Evolutionary conservation across 2,329 filamentous ascomycete species (phyloP).

Genomic region (Clarireedia monteithiana): DNA sequence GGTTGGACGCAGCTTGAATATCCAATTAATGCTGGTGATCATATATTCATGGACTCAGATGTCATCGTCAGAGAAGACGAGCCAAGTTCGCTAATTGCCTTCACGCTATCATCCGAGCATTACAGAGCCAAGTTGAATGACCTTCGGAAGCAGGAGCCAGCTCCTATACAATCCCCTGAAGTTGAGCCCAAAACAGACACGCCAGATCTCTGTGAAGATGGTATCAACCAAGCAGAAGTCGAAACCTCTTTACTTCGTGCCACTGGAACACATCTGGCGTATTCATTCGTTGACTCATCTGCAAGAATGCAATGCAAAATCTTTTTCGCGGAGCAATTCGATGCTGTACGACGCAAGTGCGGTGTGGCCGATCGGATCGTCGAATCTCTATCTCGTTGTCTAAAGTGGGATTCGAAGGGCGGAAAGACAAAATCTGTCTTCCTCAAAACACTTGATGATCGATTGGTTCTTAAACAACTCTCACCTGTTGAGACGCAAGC

Average conservation of each 20-base stretch:
- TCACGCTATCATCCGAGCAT: slow-evolving; percentile 80
- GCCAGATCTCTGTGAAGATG: slow-evolving; percentile 26
- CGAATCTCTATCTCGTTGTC: slow-evolving; percentile 87
- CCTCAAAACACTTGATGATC: slow-evolving; percentile 90
- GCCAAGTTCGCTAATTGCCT: slow-evolving; percentile 90
- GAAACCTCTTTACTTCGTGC: slow-evolving; percentile 78
- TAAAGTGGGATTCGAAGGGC: slow-evolving; percentile 97
- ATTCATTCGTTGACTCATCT: slow-evolving; percentile 89
- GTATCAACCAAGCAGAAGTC: slow-evolving; percentile 58
- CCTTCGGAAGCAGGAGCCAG: slow-evolving; percentile 48
- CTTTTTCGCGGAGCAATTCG: slow-evolving; percentile 97
- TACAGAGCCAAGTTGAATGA: slow-evolving; percentile 72
- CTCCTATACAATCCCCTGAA: slow-evolving; percentile 28
- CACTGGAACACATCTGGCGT: slow-evolving; percentile 89
- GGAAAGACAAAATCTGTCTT: slow-evolving; percentile 98
- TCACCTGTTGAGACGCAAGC: slow-evolving; percentile 88
- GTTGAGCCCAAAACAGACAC: slow-evolving; percentile 19
- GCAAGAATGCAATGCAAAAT: slow-evolving; percentile 97
- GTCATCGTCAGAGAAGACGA: slow-evolving; percentile 97
- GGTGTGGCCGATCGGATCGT: slow-evolving; percentile 90
- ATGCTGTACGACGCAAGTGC: slow-evolving; percentile 86
- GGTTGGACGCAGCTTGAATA: slow-evolving; percentile 92
- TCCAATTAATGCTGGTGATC: slow-evolving; percentile 77
- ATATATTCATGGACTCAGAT: slow-evolving; percentile 94
- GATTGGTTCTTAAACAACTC: slow-evolving; percentile 72